Conservation (phyloP, 345 rosid species). For the Populus davidiana region DNA sequence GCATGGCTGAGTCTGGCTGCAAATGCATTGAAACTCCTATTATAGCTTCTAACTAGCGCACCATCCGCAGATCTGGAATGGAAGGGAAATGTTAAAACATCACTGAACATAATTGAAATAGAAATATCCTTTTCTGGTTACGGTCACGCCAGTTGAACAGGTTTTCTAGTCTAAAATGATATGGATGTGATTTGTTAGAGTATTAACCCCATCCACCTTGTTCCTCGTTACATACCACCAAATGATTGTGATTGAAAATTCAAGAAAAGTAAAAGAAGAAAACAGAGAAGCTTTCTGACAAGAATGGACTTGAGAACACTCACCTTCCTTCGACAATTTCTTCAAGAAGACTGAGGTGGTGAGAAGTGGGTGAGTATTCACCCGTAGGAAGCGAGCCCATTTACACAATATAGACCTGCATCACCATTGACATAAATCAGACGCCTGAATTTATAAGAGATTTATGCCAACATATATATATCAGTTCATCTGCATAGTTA, state of each 20-base stretch:
- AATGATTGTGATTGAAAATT: no score
- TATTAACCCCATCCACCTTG: no score
- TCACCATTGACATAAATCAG: no score
- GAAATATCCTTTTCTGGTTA: no score
- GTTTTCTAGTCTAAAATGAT: no score
- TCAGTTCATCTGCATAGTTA: no score
- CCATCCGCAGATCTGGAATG: slow-evolving; percentile 21
- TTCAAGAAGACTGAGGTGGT: slow-evolving; percentile 29
- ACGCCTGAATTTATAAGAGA: no score
- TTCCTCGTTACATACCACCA: no score
- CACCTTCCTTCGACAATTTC: slow-evolving; percentile 17
- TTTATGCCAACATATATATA: no score
- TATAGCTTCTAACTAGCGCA: slow-evolving; percentile 46
- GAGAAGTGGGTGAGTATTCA: slow-evolving; percentile 16
- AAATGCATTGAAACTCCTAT: slow-evolving; percentile 62
- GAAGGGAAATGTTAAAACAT: background rate
- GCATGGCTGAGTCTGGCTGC: slow-evolving; percentile 41
- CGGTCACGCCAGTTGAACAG: no score
- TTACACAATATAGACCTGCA: slow-evolving; percentile 41
- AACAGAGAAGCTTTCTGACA: background rate
- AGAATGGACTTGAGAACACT: background rate
- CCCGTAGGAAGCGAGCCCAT: slow-evolving; percentile 40
- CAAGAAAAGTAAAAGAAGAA: background rate
- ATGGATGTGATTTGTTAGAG: no score
- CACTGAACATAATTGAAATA: background rate